A percentile compares a stretch with the other conserved stretches of the same genome.
Evolutionary conservation across 2,329 filamentous ascomycete genomes (phyloP).

Genomic region (Neonectria coccinea): DNA sequence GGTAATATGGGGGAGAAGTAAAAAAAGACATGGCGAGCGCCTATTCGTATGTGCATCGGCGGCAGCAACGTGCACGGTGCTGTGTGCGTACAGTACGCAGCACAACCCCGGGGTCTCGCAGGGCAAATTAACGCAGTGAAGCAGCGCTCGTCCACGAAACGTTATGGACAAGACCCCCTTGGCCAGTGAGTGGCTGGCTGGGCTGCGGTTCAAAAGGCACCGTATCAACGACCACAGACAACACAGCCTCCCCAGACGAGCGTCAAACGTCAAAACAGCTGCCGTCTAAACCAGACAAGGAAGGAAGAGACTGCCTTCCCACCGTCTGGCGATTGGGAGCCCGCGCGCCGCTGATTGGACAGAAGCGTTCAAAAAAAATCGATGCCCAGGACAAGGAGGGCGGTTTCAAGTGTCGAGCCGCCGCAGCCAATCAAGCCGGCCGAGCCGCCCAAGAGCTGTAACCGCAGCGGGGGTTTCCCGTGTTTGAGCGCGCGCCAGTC

Average conservation of each 20-base stretch:
- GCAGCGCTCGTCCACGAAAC: neutral
- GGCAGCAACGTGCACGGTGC: neutral
- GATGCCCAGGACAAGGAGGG: slow-evolving; percentile 11
- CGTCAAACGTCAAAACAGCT: slow-evolving; percentile 7
- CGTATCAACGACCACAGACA: slow-evolving; percentile 8
- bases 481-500: slow-evolving; percentile 23
- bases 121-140: slow-evolving; percentile 1
- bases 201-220: neutral
- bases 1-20: neutral
- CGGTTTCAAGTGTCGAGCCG: slow-evolving; percentile 24
- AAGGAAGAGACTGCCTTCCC: neutral
- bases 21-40: slow-evolving; percentile 22
- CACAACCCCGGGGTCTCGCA: neutral
- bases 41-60: slow-evolving; percentile 7
- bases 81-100: neutral
- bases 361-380: neutral
- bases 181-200: too few species aligned
- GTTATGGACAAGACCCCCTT: too few species aligned
- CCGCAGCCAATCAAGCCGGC: slow-evolving; percentile 16
- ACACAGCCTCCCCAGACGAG: slow-evolving; percentile 23
- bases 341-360: neutral
- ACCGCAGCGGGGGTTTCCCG: slow-evolving; percentile 18
- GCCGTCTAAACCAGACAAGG: slow-evolving; percentile 8
- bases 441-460: slow-evolving; percentile 25
- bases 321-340: slow-evolving; percentile 5